A percentile compares a stretch with the other conserved stretches of the same genome.
These are phyloP conservation scores for Mycena polygramma DNA, from an alignment of 768 basidiomycete species.

Conservation along the genomic window DNA sequence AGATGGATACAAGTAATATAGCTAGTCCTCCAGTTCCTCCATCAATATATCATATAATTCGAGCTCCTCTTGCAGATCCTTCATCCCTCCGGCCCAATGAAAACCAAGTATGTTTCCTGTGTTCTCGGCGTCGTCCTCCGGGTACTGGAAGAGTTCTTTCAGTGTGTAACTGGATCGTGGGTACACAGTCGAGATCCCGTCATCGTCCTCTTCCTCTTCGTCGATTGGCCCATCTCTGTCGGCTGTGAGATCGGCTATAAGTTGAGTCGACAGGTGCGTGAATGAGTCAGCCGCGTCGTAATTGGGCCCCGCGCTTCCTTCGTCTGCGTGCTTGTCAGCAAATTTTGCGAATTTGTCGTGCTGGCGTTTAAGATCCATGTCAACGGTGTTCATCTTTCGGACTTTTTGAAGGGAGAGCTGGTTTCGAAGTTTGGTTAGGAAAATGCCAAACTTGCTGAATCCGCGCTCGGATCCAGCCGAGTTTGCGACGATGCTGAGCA, in stretches of 20 bases:
- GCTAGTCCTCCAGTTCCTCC: not conserved
- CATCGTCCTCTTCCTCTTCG: conserved; percentile 6
- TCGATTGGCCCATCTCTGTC: not conserved
- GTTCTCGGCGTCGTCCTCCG: conserved; percentile 1
- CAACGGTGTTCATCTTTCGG: conserved; percentile 12
- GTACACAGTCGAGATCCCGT: not conserved
- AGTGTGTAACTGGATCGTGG: conserved; percentile 3
- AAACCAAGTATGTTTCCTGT: conserved; percentile 8
- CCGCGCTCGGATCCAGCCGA: conserved; percentile 47
- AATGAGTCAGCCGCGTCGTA: conserved; percentile 5
- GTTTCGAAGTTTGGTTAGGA: conserved; percentile 40
- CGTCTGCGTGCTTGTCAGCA: conserved; percentile 1
- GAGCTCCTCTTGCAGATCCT: not conserved
- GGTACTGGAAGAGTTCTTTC: conserved; percentile 14
- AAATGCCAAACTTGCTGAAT: conserved; percentile 46
- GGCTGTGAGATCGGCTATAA: not conserved
- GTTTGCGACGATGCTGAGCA: conserved; percentile 44
- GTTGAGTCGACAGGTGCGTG: conserved; percentile 3
- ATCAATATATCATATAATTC: not conserved
- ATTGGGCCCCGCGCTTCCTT: not conserved
- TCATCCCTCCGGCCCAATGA: conserved; percentile 9
- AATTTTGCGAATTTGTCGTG: conserved; percentile 24
- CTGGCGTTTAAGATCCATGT: conserved; percentile 3
- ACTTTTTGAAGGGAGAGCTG: conserved; percentile 19
- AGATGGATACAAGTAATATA: too few species aligned